Evolutionary conservation across 2,329 filamentous ascomycete species (phyloP).

Genomic region (Trichophyton verrucosum): DNA sequence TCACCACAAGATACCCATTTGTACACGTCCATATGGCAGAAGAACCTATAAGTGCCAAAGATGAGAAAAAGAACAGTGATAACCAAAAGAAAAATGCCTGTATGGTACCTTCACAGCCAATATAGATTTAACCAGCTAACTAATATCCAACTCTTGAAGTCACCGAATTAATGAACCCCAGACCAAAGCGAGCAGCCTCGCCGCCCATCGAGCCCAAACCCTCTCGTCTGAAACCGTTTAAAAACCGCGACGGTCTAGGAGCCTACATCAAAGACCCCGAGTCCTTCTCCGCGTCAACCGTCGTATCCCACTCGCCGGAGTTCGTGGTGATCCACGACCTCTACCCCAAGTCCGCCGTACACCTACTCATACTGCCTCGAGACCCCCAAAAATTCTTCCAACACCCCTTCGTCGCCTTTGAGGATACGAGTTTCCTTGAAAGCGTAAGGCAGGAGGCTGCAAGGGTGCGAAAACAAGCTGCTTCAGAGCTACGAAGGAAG

Average conservation of each 20-base stretch:
- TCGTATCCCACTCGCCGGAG: constrained; percentile 54
- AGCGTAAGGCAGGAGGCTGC: constrained; percentile 49
- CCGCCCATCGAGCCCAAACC: constrained; percentile 14
- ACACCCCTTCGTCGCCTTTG: constrained; percentile 68
- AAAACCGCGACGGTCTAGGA: constrained; percentile 49
- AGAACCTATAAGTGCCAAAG: background rate
- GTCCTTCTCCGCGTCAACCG: constrained; percentile 44
- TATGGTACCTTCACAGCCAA: background rate
- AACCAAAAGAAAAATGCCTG: constrained; percentile 4
- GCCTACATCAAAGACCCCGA: constrained; percentile 54
- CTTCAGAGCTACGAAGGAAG: constrained; percentile 58
- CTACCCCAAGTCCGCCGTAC: constrained; percentile 74
- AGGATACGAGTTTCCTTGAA: constrained; percentile 55
- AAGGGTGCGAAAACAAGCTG: constrained; percentile 54
- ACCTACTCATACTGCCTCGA: constrained; percentile 78
- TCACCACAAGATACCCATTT: background rate
- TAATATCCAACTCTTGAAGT: constrained; percentile 7
- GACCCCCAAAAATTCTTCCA: constrained; percentile 46
- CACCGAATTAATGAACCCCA: constrained; percentile 11
- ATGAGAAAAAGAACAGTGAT: constrained; percentile 8
- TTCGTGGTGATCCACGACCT: constrained; percentile 70
- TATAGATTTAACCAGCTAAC: background rate
- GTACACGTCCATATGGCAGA: background rate
- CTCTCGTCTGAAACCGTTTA: constrained; percentile 23
- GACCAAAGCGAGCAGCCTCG: constrained; percentile 14